Evolutionary conservation across 768 basidiomycete genomes (phyloP).

Genomic region (Tylopilus subfusipes): DNA sequence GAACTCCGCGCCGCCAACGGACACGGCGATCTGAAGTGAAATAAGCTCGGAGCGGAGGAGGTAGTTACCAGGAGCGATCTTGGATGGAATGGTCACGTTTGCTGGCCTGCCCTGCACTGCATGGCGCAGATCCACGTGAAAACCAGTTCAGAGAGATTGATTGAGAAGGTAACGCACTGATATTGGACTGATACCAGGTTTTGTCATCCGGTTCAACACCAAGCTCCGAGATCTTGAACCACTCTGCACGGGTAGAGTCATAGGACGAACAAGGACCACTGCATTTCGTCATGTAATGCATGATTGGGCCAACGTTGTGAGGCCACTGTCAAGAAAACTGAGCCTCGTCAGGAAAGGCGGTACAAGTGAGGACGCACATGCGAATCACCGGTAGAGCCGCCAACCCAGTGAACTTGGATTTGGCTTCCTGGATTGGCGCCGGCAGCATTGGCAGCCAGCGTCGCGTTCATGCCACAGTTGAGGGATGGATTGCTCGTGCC

Average conservation of each 20-base stretch:
- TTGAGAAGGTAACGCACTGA: conserved; percentile 40
- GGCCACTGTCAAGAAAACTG: conserved; percentile 37
- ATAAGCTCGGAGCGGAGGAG: conserved; percentile 77
- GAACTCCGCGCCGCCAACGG: conserved; percentile 50
- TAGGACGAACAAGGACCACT: conserved; percentile 54
- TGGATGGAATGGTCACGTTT: conserved; percentile 43
- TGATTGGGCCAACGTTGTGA: conserved; percentile 62
- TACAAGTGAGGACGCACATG: conserved; percentile 24
- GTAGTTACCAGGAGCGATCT: conserved; percentile 64
- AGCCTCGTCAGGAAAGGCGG: not conserved
- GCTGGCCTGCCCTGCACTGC: conserved; percentile 38
- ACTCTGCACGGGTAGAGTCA: conserved; percentile 54
- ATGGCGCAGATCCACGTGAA: not conserved
- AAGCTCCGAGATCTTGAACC: conserved; percentile 68
- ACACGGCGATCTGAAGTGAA: conserved; percentile 62
- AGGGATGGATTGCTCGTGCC: conserved; percentile 53
- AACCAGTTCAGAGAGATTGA: not conserved
- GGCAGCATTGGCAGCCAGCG: conserved; percentile 46
- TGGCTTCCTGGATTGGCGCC: conserved; percentile 56
- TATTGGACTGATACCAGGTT: conserved; percentile 48
- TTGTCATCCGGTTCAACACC: conserved; percentile 35
- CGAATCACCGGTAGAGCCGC: conserved; percentile 35
- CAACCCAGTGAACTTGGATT: conserved; percentile 54
- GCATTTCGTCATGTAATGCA: conserved; percentile 73
- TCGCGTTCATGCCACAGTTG: conserved; percentile 58